These are phyloP conservation scores for Ogataea glucozyma DNA, from an alignment of 805 yeast species.

Conservation along the genomic window DNA sequence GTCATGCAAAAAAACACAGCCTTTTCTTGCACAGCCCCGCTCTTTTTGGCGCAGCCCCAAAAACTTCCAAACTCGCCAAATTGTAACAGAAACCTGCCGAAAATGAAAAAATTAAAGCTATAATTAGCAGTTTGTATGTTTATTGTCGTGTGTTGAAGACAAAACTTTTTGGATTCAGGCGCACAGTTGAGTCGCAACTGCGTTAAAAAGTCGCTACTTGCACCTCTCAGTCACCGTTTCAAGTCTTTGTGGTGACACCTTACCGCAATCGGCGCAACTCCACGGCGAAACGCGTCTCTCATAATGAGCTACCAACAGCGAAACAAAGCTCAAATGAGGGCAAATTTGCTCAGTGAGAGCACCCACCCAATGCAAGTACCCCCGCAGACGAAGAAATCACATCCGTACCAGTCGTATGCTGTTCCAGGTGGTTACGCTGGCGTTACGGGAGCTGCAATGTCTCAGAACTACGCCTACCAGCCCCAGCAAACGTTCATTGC, in stretches of 20 bases:
- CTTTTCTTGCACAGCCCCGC: background rate
- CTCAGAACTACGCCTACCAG: constrained; percentile 1
- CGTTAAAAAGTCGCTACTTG: too few species aligned
- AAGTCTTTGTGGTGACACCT: too few species aligned
- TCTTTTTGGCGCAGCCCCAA: background rate
- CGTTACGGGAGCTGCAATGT: too few species aligned
- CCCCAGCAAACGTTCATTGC: constrained; percentile 10
- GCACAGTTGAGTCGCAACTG: too few species aligned
- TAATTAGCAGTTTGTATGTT: background rate
- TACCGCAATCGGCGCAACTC: background rate
- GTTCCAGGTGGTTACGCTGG: too few species aligned
- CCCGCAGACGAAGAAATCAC: constrained; percentile 8
- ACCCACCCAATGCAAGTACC: constrained; percentile 8
- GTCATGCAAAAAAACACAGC: too few species aligned
- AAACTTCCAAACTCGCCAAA: too few species aligned
- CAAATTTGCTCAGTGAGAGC: constrained; percentile 26
- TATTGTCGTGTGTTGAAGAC: background rate
- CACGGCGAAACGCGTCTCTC: background rate
- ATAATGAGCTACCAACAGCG: constrained; percentile 19
- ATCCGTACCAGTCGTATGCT: background rate
- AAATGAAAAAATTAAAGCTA: constrained; percentile 1
- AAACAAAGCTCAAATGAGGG: constrained; percentile 29
- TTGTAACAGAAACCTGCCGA: background rate
- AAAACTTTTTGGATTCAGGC: background rate
- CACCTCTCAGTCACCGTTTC: too few species aligned